A percentile compares a stretch with the other conserved stretches of the same genome.
These are phyloP conservation scores for Zopfochytrium polystomum DNA, from an alignment of 371 early-diverging fungal genomes.

Conservation along the genomic window DNA sequence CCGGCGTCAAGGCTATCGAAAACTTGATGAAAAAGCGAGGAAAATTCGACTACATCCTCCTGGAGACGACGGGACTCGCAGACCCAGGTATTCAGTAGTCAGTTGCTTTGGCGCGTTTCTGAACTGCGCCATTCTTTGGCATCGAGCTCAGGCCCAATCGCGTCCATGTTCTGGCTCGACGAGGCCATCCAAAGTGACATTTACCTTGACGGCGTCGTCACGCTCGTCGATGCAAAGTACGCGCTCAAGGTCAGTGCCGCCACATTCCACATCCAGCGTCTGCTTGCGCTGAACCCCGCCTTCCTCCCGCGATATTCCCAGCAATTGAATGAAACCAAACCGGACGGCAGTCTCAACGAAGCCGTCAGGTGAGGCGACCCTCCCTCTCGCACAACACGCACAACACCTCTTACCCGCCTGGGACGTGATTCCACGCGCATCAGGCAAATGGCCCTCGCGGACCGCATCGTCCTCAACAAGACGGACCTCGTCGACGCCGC, in stretches of 20 bases:
- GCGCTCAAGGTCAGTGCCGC: conserved; percentile 59
- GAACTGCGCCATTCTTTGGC: conserved; percentile 43
- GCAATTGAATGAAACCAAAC: conserved; percentile 54
- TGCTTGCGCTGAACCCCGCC: too few species aligned
- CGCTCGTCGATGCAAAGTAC: conserved; percentile 88
- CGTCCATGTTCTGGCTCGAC: conserved; percentile 95
- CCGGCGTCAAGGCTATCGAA: conserved; percentile 92
- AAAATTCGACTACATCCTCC: conserved; percentile 89
- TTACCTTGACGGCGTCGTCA: conserved; percentile 87
- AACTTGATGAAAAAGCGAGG: conserved; percentile 83
- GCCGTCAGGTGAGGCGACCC: conserved; percentile 54
- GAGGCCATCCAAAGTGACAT: conserved; percentile 85
- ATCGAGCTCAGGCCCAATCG: conserved; percentile 66
- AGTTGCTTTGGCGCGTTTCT: conserved; percentile 3
- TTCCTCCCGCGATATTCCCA: conserved; percentile 2
- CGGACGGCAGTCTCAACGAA: conserved; percentile 64
- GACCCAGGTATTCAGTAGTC: conserved; percentile 60
- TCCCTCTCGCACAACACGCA: background rate
- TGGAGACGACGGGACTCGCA: conserved; percentile 90
- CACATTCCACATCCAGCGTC: background rate
- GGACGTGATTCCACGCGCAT: background rate
- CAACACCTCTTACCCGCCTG: background rate
- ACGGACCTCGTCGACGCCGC: conserved; percentile 66
- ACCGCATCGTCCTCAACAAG: conserved; percentile 92
- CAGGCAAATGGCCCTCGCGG: conserved; percentile 93